A percentile compares a stretch with the other conserved stretches of the same genome.
Evolutionary conservation across 805 yeast genomes (phyloP).

Genomic region (Kluyveromyces starmeri): DNA sequence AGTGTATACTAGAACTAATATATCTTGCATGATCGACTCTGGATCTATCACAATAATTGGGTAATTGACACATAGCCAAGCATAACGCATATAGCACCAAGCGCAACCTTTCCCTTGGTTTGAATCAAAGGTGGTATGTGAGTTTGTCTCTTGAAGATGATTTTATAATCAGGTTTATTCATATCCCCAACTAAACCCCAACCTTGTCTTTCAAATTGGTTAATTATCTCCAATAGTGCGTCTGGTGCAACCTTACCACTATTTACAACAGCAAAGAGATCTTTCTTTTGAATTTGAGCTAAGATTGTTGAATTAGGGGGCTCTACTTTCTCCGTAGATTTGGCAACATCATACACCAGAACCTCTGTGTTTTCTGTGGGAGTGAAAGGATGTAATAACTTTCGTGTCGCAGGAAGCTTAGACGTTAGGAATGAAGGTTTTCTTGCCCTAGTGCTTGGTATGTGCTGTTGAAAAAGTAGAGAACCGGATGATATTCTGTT

Average conservation of each 20-base stretch:
- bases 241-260: slow-evolving; percentile 19
- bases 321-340: slow-evolving; percentile 5
- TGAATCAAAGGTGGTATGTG: not conserved
- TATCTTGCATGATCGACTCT: no score
- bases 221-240: slow-evolving; percentile 15
- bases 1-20: no score
- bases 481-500: slow-evolving; percentile 12
- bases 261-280: slow-evolving; percentile 22
- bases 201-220: slow-evolving; percentile 14
- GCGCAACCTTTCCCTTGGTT: not conserved
- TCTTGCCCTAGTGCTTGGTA: not conserved
- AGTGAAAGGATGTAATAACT: not conserved
- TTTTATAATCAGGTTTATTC: slow-evolving; percentile 12
- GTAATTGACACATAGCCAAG: not conserved
- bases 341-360: slow-evolving; percentile 12
- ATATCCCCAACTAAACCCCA: slow-evolving; percentile 24
- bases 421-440: not conserved
- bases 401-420: not conserved
- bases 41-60: no score
- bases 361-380: slow-evolving; percentile 3
- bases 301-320: slow-evolving; percentile 10
- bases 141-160: slow-evolving; percentile 15
- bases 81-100: not conserved
- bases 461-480: slow-evolving; percentile 11
- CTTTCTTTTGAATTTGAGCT: slow-evolving; percentile 17